Base-by-base conservation (phyloP, 2,329 filamentous ascomycete genomes). In the Nothopassalora personata region DNA sequence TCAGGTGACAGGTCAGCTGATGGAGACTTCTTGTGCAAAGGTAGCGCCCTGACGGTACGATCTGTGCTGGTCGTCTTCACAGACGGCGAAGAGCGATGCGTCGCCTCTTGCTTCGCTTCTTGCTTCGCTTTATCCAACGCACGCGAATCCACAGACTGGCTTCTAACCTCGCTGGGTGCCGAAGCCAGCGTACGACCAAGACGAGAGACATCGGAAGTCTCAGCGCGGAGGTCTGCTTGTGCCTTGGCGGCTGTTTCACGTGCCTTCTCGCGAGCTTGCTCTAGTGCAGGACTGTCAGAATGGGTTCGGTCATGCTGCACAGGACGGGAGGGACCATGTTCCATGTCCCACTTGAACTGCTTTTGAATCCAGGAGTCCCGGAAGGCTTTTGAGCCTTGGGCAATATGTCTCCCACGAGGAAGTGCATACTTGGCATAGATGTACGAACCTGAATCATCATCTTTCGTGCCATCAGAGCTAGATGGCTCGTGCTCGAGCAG, bases 351-450 rank as follows among this genome's bases (percentile, higher is more conserved):
- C 23, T 82, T 80, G 63, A 84, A 85, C 60, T 86, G 81, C 31
- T 71, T 69, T 19, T 70, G 65, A 5, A 71, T 69, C 72, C 72
- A 74, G 0, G 71, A 72, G 27, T 86, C 85, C 10, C 80, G 77
- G 58, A 85, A 82, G 11, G 85, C 78, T 11, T 81, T 72, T 1
- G 87, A 87, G 43, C 84, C 81, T 59, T 91, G 82, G 61, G 95
- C 87, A 6, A 95, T 75, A 34, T 83, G 81, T 71, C 94, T 90
- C 13, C 93, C 93, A 61, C 93, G 84, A 0, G 94, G 93, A 31
- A 97, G 79, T 1, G 84, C 79, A 54, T 91, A 96, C 60, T 89
- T 95, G 7, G 91, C 87, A 72, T 97, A 94, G 15, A 90, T 89
- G 71, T 96, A 96, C 0, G 91, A 90, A 0, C 88, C 81, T 57